Evolutionary conservation across 2,329 filamentous ascomycete genomes (phyloP).

Genomic region (Macrophomina tecta): DNA sequence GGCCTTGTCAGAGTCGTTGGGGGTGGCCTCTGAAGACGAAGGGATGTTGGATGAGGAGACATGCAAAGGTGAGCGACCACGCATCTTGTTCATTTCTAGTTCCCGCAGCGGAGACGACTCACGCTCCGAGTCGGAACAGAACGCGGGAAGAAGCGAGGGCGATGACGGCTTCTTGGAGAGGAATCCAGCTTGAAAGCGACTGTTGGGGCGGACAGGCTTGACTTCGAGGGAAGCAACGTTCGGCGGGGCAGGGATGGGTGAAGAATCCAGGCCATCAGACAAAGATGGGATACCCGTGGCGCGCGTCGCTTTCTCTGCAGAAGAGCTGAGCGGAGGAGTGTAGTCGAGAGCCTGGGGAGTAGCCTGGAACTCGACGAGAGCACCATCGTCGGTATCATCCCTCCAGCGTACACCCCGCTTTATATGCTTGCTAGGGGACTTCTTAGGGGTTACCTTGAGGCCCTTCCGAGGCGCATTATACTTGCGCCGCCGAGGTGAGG

Average conservation of each 20-base stretch:
- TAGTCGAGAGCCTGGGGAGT: conserved; percentile 75
- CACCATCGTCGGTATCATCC: conserved; percentile 85
- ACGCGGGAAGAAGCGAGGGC: conserved; percentile 64
- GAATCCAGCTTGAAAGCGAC: conserved; percentile 88
- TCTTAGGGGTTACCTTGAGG: conserved; percentile 73
- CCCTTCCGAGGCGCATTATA: conserved; percentile 68
- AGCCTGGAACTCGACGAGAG: conserved; percentile 87
- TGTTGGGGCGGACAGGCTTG: conserved; percentile 58
- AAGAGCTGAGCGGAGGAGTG: conserved; percentile 61
- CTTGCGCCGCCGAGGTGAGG: conserved; percentile 81
- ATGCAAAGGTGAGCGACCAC: conserved; percentile 58
- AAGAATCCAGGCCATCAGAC: conserved; percentile 50
- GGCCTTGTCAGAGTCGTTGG: conserved; percentile 41
- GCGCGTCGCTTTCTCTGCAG: conserved; percentile 60
- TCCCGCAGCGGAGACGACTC: conserved; percentile 52
- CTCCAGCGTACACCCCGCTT: conserved; percentile 90
- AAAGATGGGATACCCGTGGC: conserved; percentile 2
- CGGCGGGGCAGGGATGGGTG: conserved; percentile 63
- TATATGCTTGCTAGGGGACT: conserved; percentile 61
- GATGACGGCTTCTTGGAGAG: conserved; percentile 69
- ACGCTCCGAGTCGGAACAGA: conserved; percentile 63
- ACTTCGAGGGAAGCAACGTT: conserved; percentile 63
- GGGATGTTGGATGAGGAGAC: conserved; percentile 47
- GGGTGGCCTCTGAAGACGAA: conserved; percentile 35
- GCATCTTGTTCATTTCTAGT: conserved; percentile 50